Evolutionary conservation across 108 stramenopile species (phyloP).

Genomic region (Pseudonitzschia pungens): DNA sequence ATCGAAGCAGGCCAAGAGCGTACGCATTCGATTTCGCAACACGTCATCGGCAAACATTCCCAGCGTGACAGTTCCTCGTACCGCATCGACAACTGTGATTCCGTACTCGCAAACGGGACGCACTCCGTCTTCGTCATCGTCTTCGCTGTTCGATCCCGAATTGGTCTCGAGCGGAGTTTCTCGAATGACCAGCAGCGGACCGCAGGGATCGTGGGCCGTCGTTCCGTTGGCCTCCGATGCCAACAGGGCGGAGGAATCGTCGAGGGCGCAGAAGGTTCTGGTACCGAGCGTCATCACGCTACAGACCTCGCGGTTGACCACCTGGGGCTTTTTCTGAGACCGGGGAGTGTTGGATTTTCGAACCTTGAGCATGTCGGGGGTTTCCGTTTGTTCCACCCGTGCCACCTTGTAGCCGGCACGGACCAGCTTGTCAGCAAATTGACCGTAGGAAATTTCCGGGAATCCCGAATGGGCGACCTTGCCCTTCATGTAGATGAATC

Average conservation of each 20-base stretch:
- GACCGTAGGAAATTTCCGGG: conserved; percentile 89
- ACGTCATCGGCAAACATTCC: conserved; percentile 98
- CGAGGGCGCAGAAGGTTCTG: conserved; percentile 91
- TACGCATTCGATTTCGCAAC: conserved; percentile 89
- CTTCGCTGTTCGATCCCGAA: not conserved
- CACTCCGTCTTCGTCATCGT: conserved; percentile 35
- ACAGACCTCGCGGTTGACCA: conserved; percentile 96
- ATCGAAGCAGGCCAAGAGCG: conserved; percentile 75
- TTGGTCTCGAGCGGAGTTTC: conserved; percentile 48
- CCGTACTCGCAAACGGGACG: conserved; percentile 90
- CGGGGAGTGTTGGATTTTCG: conserved; percentile 67
- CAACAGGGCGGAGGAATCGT: conserved; percentile 57
- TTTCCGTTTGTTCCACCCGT: conserved; percentile 99
- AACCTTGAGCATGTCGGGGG: conserved; percentile 88
- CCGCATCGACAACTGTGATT: conserved; percentile 89
- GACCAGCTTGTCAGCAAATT: conserved; percentile 82
- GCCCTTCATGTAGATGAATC: conserved; percentile 97
- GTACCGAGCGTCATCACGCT: conserved; percentile 87
- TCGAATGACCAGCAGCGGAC: conserved; percentile 83
- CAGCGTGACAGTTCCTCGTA: conserved; percentile 81
- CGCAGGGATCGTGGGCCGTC: conserved; percentile 27
- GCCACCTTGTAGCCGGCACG: conserved; percentile 95
- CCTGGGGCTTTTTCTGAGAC: conserved; percentile 71
- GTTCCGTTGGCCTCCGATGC: conserved; percentile 21
- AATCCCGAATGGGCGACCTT: conserved; percentile 94